Evolutionary conservation across 2,329 filamentous ascomycete genomes (phyloP), one percentile per base, ranked within the genome.

Genomic region (Pseudogymnoascus sp.): DNA sequence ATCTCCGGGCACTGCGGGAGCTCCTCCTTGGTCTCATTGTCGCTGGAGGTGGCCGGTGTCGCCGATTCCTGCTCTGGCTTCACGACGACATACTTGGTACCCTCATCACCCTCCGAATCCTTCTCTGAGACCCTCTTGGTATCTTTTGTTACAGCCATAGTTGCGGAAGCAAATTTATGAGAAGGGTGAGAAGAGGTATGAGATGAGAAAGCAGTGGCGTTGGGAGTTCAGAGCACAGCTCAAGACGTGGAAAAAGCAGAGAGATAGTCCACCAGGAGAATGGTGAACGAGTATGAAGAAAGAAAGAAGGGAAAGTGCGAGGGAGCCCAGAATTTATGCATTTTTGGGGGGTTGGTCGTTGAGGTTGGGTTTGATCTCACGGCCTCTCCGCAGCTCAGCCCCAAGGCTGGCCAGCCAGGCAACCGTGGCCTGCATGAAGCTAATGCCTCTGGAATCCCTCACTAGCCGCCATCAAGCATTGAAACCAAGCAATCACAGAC

Each of bases 1-100:
- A 67, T 67, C 25, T 66, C 62, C 8, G 65, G 65, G 25, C 65
- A 66, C 57, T 66, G 47, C 2, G 36, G 39, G 57, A 60, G 63
- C 20, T 63, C 60, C 14, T 62, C 59, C 38, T 65, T 65, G 3
- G 62, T 37, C 28, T 54, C 61, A 3, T 37, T 62, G 57, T 65
- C 60, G 57, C 60, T 64, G 35, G 64, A 58, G 28, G 47, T 38
- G 16, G 57, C 43, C 6, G 62, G 41, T 25, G 58, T 65, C 8
- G 37, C 35, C 18, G 54, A 54, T 18, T 63, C 57, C 16, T 62
- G 58, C 16, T 60, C 62, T 30, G 60, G 63, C 41, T 66, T 65
- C 18, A 66, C 63, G n/a, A 66, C 43, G 22, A 66, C 63, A 33
- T 65, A 65, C 58, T 63, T 54, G 41, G 61, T 60, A 16, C 64